Evolutionary conservation across 768 basidiomycete genomes (phyloP), one percentile per base, ranked within the genome.

Genomic region (Podaxis sp.): DNA sequence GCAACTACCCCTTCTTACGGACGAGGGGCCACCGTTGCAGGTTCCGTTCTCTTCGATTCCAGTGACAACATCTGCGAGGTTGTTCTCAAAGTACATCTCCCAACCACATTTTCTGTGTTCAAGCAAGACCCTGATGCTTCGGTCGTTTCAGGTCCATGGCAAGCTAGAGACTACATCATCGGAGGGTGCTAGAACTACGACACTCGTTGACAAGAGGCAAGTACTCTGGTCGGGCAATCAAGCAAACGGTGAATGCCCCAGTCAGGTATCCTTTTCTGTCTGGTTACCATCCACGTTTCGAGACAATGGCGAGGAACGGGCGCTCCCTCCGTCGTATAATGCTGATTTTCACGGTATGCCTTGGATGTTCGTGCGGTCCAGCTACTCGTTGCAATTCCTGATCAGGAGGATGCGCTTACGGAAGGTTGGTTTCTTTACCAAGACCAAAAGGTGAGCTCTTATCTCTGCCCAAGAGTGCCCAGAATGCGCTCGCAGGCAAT

Each of bases 311-410:
- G 67, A 72, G 15, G 57, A 69, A 3, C 63, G 67, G 38, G 71
- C 77, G 29, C 70, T 87, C 8, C 87, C 87, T 2, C 86, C 87
- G 0, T 77, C 80, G 1, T 85, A 77, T 63, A 67, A 75, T 27
- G 64, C 71, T 7, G 67, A 74, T 17, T 69, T 70, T 36, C 66
- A 72, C 7, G 73, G 72, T 27, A 59, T 76, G 2, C 76, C 79
- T 1, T 75, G 77, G 9, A 68, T 84, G 15, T 75, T 66, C 56
- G 73, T 79, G 9, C 74, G 76, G 49, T 77, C 73, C 47, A 67
- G 71, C 0, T 90, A 88, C 67, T 71, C 73, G 1, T 66, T 90
- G 3, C 76, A 70, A 3, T 71, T 89, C 19, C 70, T 70, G 43
- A 65, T 82, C 46, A 76, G 71, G 24, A 76, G 77, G 52, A 69